These are phyloP conservation scores for Vigna radiata DNA, from an alignment of 306 rosid species.

Conservation along the genomic window DNA sequence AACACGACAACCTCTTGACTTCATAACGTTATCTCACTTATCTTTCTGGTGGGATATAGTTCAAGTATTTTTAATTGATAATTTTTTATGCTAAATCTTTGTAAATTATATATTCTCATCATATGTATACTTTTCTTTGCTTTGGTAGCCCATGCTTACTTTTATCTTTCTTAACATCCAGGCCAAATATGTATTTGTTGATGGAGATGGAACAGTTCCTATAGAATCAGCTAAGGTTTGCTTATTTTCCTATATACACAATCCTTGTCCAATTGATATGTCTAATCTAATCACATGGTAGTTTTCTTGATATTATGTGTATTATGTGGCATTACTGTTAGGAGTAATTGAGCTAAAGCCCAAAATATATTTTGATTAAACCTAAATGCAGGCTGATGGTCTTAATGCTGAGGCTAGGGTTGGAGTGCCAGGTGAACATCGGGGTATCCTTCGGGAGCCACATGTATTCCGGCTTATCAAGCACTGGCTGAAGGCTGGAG, in stretches of 20 bases:
- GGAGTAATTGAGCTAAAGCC: background rate
- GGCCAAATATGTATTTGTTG: constrained; percentile 75
- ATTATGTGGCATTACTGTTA: background rate
- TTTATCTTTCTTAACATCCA: constrained; percentile 50
- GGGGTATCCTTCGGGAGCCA: constrained; percentile 83
- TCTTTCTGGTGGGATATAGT: background rate
- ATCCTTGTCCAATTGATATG: constrained; percentile 30
- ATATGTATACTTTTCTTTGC: background rate
- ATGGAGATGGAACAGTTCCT: constrained; percentile 98
- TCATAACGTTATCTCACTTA: constrained; percentile 12
- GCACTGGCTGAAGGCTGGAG: constrained; percentile 94
- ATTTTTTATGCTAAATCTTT: constrained; percentile 29
- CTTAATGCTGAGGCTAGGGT: constrained; percentile 89
- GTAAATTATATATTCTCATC: background rate
- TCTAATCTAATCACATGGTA: constrained; percentile 5
- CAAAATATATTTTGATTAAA: constrained; percentile 4
- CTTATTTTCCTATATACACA: constrained; percentile 24
- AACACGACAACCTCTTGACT: constrained; percentile 23
- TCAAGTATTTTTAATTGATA: background rate
- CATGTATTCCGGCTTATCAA: constrained; percentile 87
- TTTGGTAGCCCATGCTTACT: constrained; percentile 27
- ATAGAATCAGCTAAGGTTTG: constrained; percentile 90
- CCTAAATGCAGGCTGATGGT: constrained; percentile 83
- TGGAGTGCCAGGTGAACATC: constrained; percentile 91
- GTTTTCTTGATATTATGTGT: background rate